Evolutionary conservation across 768 basidiomycete genomes (phyloP).

Genomic region (Lactifluus piperatus): DNA sequence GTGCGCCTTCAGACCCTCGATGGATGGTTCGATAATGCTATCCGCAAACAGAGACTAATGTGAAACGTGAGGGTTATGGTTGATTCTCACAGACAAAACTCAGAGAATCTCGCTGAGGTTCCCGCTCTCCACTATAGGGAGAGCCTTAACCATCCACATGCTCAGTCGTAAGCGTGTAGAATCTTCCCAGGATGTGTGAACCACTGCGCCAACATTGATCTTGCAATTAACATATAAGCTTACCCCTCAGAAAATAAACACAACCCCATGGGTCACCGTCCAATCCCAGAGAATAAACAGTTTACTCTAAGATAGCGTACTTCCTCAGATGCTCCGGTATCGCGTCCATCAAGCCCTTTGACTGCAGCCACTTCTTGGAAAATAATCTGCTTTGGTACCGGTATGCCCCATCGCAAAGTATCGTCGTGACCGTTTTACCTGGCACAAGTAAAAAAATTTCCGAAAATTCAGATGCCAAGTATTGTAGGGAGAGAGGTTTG

Average conservation of each 20-base stretch:
- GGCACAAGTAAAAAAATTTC: too few relatives aligned
- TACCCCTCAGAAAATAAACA: too few relatives aligned
- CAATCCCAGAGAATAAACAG: neutral
- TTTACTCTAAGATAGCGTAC: conserved; percentile 75
- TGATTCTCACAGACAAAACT: too few relatives aligned
- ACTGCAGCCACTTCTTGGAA: conserved; percentile 83
- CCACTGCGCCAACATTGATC: neutral
- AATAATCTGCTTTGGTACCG: conserved; percentile 95
- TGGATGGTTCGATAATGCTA: too few relatives aligned
- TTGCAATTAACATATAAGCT: neutral
- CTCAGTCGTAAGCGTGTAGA: neutral
- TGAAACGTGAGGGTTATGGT: too few relatives aligned
- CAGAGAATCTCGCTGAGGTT: too few relatives aligned
- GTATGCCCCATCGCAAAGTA: conserved; percentile 93
- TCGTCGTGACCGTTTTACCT: conserved; percentile 82
- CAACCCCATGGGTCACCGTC: neutral
- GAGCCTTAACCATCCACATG: neutral
- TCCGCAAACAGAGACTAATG: too few relatives aligned
- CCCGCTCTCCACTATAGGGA: too few relatives aligned
- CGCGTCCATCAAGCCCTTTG: conserved; percentile 65
- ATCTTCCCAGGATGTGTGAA: neutral
- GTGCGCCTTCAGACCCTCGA: too few relatives aligned
- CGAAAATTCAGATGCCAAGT: too few relatives aligned
- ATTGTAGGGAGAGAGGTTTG: too few relatives aligned
- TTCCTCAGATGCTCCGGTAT: conserved; percentile 83